Evolutionary conservation across 2,329 filamentous ascomycete species (phyloP).

Genomic region (Botrytis aclada): DNA sequence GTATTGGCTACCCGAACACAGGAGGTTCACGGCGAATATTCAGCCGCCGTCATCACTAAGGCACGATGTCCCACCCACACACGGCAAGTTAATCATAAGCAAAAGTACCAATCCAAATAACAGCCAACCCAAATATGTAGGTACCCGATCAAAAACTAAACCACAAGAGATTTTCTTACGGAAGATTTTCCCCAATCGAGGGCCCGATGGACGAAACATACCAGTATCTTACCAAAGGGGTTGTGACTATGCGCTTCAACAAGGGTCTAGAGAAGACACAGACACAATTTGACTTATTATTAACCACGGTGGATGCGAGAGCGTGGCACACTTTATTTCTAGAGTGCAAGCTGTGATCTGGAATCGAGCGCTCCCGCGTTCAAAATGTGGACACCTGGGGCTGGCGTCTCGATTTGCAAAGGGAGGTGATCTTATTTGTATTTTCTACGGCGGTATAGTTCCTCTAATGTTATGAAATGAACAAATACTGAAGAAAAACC

Average conservation of each 20-base stretch:
- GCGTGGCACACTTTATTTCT: conserved; percentile 20
- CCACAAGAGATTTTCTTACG: conserved; percentile 20
- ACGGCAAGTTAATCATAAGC: not conserved
- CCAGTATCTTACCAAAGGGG: conserved; percentile 22
- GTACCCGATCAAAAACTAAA: not conserved
- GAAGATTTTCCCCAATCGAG: conserved; percentile 26
- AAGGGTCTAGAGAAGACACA: not conserved
- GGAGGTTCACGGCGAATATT: not conserved
- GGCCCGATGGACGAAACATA: conserved; percentile 11
- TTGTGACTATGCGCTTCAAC: conserved; percentile 14
- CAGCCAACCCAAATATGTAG: not conserved
- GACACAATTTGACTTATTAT: conserved; percentile 1
- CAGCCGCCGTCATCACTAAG: not conserved
- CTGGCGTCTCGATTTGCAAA: conserved; percentile 15
- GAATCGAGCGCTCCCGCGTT: not conserved
- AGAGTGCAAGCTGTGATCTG: conserved; percentile 19
- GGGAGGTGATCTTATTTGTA: conserved; percentile 20
- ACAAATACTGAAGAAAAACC: not conserved
- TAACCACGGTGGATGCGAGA: conserved; percentile 11
- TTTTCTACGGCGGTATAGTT: conserved; percentile 23
- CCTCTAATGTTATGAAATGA: conserved; percentile 18
- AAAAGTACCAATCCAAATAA: not conserved
- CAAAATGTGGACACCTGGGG: conserved; percentile 2
- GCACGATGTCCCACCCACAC: too few relatives aligned
- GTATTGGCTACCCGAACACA: not conserved